A percentile compares a stretch with the other conserved stretches of the same genome.
These are phyloP conservation scores for Lonicera japonica DNA, from an alignment of 129 eudicot species.

Conservation along the genomic window DNA sequence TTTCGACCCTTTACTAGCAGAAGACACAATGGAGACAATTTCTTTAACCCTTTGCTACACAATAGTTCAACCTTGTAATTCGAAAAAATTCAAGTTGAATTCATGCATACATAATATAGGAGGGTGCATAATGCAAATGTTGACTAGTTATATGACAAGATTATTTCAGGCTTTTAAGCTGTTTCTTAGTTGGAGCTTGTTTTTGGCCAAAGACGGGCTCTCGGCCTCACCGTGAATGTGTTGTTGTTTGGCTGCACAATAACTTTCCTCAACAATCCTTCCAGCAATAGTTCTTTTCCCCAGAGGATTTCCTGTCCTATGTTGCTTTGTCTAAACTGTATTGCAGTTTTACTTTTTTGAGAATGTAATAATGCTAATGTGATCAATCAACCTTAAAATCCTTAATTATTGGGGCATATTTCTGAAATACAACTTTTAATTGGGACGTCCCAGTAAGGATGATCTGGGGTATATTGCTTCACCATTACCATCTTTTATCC, in stretches of 20 bases:
- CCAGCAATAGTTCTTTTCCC: conserved; percentile 75
- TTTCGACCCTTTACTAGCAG: conserved; percentile 80
- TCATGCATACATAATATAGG: neutral
- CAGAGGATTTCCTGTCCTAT: conserved; percentile 28
- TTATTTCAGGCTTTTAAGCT: too few species aligned
- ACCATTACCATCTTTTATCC: conserved; percentile 64
- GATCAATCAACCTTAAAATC: too few species aligned
- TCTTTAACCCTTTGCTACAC: conserved; percentile 61
- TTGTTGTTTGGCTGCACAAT: conserved; percentile 78
- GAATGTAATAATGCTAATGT: too few species aligned
- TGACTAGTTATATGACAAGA: neutral
- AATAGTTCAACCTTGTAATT: conserved; percentile 66
- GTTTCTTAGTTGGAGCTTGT: too few species aligned
- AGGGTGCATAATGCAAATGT: neutral
- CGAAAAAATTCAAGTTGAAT: neutral
- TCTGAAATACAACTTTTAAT: too few species aligned
- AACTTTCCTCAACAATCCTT: conserved; percentile 75
- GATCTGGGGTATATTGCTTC: conserved; percentile 69
- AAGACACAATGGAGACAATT: conserved; percentile 49
- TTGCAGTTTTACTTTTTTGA: too few species aligned
- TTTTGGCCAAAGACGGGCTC: neutral
- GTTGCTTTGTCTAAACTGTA: conserved; percentile 44
- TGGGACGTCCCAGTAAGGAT: conserved; percentile 14
- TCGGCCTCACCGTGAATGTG: conserved; percentile 70
- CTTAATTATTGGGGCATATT: too few species aligned